Conservation (phyloP, 768 basidiomycete genomes). For the Kwoniella heveanensis region DNA sequence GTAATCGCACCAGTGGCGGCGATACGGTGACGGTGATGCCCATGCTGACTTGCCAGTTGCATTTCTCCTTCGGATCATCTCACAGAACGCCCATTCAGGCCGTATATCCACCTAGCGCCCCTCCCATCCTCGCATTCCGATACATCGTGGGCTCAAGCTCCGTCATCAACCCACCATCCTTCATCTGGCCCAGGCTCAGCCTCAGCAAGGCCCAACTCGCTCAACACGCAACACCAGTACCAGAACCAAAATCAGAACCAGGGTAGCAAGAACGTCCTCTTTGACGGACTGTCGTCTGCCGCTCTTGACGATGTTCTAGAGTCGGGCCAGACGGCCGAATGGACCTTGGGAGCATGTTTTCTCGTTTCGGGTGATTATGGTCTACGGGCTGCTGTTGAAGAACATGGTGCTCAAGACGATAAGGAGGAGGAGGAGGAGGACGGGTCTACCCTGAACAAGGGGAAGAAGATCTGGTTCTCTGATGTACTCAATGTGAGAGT, state of each 20-base stretch:
- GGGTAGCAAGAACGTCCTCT: constrained; percentile 29
- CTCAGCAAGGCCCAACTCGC: not conserved
- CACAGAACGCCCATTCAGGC: constrained; percentile 29
- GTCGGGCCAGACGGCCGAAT: constrained; percentile 8
- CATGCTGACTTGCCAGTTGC: no score
- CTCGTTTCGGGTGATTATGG: constrained; percentile 37
- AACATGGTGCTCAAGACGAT: constrained; percentile 3
- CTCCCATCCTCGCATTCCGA: constrained; percentile 23
- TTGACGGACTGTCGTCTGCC: constrained; percentile 35
- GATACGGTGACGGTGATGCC: no score
- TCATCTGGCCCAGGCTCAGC: no score
- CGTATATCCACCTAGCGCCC: constrained; percentile 32
- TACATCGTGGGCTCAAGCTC: constrained; percentile 23
- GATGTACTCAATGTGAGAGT: constrained; percentile 20
- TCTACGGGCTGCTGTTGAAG: constrained; percentile 47
- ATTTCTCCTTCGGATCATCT: not conserved
- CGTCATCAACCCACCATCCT: not conserved
- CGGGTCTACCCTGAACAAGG: not conserved
- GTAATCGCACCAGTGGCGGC: no score
- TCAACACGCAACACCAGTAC: not conserved
- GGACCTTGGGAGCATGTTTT: constrained; percentile 24
- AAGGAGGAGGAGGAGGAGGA: constrained; percentile 5
- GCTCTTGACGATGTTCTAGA: constrained; percentile 24
- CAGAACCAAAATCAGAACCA: constrained; percentile 4
- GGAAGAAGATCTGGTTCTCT: constrained; percentile 27